These are phyloP conservation scores for Henckelia pumila DNA, from an alignment of 257 asterid genomes.

Conservation along the genomic window DNA sequence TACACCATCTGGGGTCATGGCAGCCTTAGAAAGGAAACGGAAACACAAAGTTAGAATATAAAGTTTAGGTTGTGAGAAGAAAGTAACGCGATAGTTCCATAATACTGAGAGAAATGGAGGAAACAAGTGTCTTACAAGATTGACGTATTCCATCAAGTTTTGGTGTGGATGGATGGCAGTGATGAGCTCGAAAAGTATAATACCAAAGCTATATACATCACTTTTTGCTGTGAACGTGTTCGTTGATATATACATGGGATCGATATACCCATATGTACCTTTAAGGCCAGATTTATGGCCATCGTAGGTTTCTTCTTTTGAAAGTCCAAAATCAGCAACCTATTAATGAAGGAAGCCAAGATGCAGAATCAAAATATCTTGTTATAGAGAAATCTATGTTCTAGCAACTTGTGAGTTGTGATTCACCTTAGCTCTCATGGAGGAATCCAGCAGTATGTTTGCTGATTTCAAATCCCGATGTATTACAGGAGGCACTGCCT, in stretches of 20 bases:
- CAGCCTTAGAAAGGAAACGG: constrained; percentile 47
- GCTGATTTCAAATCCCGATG: constrained; percentile 28
- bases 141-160: constrained; percentile 88
- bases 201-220: constrained; percentile 89
- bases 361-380: neutral
- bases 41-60: neutral
- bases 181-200: constrained; percentile 94
- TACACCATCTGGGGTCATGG: constrained; percentile 84
- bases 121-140: constrained; percentile 61
- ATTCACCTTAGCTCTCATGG: constrained; percentile 28
- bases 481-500: constrained; percentile 27
- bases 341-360: constrained; percentile 27
- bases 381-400: neutral
- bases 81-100: neutral
- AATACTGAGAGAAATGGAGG: constrained; percentile 1
- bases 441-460: constrained; percentile 21
- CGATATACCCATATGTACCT: constrained; percentile 95
- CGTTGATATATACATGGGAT: constrained; percentile 80
- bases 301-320: constrained; percentile 81
- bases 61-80: neutral
- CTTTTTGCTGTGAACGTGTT: constrained; percentile 82
- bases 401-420: neutral
- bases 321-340: constrained; percentile 99
- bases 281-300: constrained; percentile 85
- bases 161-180: constrained; percentile 98